phyloP scores from a whole-genome alignment of 2,329 filamentous ascomycete genomes.

The Trichophyton mentagrophytes region DNA sequence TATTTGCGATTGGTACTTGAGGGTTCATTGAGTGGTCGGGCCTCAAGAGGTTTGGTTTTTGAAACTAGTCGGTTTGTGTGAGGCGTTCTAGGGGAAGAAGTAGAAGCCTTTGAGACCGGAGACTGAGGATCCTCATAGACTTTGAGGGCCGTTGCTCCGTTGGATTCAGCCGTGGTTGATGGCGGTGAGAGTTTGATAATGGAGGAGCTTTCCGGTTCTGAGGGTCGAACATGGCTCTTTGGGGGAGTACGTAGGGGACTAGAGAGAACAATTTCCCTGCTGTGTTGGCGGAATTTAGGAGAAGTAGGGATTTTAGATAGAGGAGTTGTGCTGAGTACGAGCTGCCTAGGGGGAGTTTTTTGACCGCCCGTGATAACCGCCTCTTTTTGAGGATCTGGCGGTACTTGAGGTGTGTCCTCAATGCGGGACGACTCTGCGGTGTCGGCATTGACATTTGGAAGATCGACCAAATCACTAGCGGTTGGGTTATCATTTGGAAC shows the following conservation, averaged over 20 bases:
- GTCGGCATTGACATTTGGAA: background rate
- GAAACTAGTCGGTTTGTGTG: conserved; percentile 14
- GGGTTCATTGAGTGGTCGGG: conserved; percentile 29
- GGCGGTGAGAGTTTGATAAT: background rate
- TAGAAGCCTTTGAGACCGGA: conserved; percentile 16
- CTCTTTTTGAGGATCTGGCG: background rate
- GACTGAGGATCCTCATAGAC: conserved; percentile 43
- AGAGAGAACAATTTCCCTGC: background rate
- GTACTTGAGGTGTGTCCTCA: background rate
- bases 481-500: background rate
- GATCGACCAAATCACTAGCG: background rate
- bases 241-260: background rate
- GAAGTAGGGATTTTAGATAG: background rate
- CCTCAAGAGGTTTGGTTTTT: conserved; percentile 25
- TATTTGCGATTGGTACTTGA: conserved; percentile 17
- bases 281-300: background rate
- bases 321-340: conserved; percentile 18
- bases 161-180: background rate
- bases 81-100: conserved; percentile 11
- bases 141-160: conserved; percentile 22
- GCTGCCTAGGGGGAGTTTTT: conserved; percentile 6
- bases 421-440: background rate
- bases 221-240: background rate
- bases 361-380: background rate
- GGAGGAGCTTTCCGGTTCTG: background rate